These are phyloP conservation scores for Phytophthora quininea DNA, from an alignment of 352 stramenopile species.

Conservation along the genomic window DNA sequence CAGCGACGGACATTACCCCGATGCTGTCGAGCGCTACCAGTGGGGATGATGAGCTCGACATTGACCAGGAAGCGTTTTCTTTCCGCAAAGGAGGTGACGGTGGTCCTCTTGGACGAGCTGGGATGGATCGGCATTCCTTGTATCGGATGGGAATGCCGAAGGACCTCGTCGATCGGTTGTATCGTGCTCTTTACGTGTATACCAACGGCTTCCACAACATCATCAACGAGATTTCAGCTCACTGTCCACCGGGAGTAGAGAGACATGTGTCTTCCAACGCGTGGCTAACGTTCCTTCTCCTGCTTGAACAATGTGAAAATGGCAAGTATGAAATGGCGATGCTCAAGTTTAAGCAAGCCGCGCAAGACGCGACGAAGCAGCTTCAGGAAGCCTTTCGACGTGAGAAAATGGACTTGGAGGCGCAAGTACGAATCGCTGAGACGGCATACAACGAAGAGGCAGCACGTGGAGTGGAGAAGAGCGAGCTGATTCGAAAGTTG, in stretches of 20 bases:
- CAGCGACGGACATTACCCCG: constrained; percentile 47
- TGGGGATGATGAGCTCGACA: constrained; percentile 39
- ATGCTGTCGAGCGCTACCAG: constrained; percentile 36
- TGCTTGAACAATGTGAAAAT: constrained; percentile 82
- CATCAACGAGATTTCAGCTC: constrained; percentile 79
- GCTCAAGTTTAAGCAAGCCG: constrained; percentile 85
- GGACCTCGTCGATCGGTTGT: constrained; percentile 77
- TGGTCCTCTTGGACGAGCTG: constrained; percentile 57
- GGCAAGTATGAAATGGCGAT: constrained; percentile 88
- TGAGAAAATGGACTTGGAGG: constrained; percentile 45
- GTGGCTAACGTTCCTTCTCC: constrained; percentile 75
- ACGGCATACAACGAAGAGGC: constrained; percentile 42
- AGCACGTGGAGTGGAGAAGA: constrained; percentile 50
- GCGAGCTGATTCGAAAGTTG: constrained; percentile 49
- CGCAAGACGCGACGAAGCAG: constrained; percentile 54
- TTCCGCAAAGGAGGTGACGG: constrained; percentile 50
- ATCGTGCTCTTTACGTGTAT: constrained; percentile 85
- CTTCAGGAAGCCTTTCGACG: constrained; percentile 53
- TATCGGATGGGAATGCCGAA: constrained; percentile 81
- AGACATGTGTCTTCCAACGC: constrained; percentile 84
- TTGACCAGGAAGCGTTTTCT: constrained; percentile 46
- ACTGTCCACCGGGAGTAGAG: constrained; percentile 66
- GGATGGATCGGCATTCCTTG: constrained; percentile 74
- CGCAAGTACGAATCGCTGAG: constrained; percentile 38
- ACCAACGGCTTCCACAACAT: constrained; percentile 87